Evolutionary conservation across 2,329 filamentous ascomycete genomes (phyloP).

Genomic region (Pyrenochaeta sp.): DNA sequence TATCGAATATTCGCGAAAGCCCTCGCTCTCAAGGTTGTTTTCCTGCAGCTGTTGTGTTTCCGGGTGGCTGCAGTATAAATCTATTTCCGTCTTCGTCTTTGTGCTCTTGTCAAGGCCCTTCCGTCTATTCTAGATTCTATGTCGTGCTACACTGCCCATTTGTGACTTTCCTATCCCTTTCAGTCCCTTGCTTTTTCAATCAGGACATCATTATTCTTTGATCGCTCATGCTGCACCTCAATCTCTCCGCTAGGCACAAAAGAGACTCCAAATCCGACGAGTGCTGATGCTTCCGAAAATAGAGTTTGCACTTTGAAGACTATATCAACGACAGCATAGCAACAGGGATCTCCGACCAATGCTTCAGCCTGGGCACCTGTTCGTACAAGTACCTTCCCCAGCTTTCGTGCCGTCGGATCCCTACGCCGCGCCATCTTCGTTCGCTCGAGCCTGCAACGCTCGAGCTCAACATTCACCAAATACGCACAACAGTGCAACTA

Average conservation of each 20-base stretch:
- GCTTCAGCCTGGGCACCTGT: background rate
- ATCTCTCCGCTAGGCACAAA: conserved; percentile 3
- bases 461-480: background rate
- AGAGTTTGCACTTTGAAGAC: conserved; percentile 17
- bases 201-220: background rate
- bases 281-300: conserved; percentile 5
- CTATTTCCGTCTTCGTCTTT: too few relatives aligned
- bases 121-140: background rate
- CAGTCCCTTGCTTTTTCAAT: conserved; percentile 1
- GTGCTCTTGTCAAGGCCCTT: background rate
- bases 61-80: conserved; percentile 10
- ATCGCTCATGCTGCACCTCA: background rate
- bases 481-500: background rate
- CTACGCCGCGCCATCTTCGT: background rate
- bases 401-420: conserved; percentile 6
- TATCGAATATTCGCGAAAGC: background rate
- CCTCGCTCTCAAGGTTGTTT: background rate
- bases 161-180: background rate
- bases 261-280: background rate
- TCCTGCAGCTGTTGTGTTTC: conserved; percentile 3
- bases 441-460: conserved; percentile 1
- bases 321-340: conserved; percentile 5
- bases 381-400: conserved; percentile 1
- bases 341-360: conserved; percentile 7
- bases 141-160: background rate